phyloP scores from a whole-genome alignment of 1,139 yeast genomes.

The Taphrina deformans region DNA sequence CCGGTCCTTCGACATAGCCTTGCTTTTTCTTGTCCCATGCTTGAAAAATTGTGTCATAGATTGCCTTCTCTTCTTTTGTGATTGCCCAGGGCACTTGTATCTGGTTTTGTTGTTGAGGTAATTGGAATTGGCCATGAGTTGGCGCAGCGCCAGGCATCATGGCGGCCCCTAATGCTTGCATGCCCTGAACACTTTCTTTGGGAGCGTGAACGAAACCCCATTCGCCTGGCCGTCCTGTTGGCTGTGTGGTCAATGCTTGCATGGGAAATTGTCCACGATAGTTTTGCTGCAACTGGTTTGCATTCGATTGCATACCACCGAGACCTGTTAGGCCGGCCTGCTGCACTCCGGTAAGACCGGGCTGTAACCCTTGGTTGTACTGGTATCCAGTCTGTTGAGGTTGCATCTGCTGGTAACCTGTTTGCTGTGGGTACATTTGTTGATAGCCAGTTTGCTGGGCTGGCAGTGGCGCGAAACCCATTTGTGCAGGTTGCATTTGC shows the following conservation, averaged over 20 bases:
- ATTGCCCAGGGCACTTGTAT: slow-evolving; percentile 64
- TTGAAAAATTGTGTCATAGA: slow-evolving; percentile 81
- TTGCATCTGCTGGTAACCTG: slow-evolving; percentile 49
- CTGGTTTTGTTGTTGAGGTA: slow-evolving; percentile 44
- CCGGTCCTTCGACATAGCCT: slow-evolving; percentile 76
- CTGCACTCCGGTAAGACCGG: slow-evolving; percentile 41
- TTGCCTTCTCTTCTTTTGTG: slow-evolving; percentile 78
- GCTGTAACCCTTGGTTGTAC: slow-evolving; percentile 43
- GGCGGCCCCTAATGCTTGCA: slow-evolving; percentile 70
- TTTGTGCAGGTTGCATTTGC: slow-evolving; percentile 19
- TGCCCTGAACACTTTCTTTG: slow-evolving; percentile 56
- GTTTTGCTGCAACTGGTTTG: neutral
- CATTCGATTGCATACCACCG: neutral
- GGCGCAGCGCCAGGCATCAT: slow-evolving; percentile 65
- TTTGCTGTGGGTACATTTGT: slow-evolving; percentile 43
- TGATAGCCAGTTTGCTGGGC: slow-evolving; percentile 46
- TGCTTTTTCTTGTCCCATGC: slow-evolving; percentile 75
- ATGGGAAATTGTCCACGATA: slow-evolving; percentile 36
- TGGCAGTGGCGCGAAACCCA: slow-evolving; percentile 37
- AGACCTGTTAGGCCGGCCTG: slow-evolving; percentile 41
- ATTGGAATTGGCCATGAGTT: slow-evolving; percentile 43
- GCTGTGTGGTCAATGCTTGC: slow-evolving; percentile 50
- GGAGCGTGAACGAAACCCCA: slow-evolving; percentile 80
- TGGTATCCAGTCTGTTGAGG: slow-evolving; percentile 47
- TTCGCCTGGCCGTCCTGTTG: slow-evolving; percentile 73